These are phyloP conservation scores for Tetragonia tetragonoides DNA, from an alignment of 148 eudicot genomes.

Conservation along the genomic window DNA sequence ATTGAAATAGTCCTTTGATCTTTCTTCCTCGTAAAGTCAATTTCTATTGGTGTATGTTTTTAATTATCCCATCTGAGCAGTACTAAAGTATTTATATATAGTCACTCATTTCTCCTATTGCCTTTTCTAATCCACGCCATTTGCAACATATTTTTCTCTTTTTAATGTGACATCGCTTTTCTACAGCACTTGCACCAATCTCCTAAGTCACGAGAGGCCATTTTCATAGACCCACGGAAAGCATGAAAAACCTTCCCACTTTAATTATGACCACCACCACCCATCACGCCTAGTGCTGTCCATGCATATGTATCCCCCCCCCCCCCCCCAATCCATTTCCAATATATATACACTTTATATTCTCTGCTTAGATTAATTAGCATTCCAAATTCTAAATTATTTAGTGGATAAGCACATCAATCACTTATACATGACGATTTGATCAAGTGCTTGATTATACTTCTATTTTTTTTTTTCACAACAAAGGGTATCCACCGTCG, in stretches of 20 bases:
- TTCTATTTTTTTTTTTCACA: too few relatives aligned
- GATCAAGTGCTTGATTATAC: too few relatives aligned
- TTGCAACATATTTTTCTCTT: background rate
- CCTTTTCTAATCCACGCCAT: conserved; percentile 25
- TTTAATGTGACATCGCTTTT: conserved; percentile 19
- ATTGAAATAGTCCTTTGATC: conserved; percentile 18
- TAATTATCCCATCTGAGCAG: background rate
- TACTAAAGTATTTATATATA: background rate
- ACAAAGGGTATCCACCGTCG: too few relatives aligned
- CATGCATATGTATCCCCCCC: too few relatives aligned
- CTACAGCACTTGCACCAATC: conserved; percentile 15
- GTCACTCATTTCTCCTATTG: background rate
- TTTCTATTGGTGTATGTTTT: conserved; percentile 15
- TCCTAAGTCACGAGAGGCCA: conserved; percentile 35
- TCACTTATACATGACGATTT: too few relatives aligned
- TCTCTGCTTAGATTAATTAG: too few relatives aligned
- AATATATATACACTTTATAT: too few relatives aligned
- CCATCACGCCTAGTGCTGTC: conserved; percentile 17
- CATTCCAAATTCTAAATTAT: too few relatives aligned
- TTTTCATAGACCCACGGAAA: conserved; percentile 24
- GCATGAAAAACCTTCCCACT: conserved; percentile 24
- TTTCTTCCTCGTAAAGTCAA: conserved; percentile 28
- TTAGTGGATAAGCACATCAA: too few relatives aligned
- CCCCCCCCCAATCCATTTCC: too few relatives aligned
- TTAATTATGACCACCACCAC: conserved; percentile 37